Percentiles rank a stretch among this genome's conserved stretches.
Conservation (phyloP, 352 stramenopile species). For the Globisporangium cylindrosporum region DNA sequence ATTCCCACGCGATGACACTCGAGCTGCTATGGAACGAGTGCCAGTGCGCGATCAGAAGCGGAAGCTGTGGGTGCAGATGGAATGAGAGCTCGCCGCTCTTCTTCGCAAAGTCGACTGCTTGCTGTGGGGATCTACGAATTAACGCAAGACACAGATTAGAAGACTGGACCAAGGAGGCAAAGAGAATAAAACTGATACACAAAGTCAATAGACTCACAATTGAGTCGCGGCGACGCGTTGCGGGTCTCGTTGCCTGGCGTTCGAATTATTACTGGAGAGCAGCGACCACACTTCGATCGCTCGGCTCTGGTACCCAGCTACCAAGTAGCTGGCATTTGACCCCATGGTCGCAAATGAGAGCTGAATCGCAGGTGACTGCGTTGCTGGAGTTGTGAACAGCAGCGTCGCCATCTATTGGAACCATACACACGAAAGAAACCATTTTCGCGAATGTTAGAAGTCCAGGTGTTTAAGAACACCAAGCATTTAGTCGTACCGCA, state of each 20-base stretch:
- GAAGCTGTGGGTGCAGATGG: conserved; percentile 35
- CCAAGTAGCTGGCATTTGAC: conserved; percentile 29
- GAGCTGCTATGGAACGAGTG: conserved; percentile 19
- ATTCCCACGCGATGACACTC: conserved; percentile 16
- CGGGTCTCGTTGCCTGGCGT: conserved; percentile 22
- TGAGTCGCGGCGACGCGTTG: conserved; percentile 30
- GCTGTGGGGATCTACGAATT: conserved; percentile 31
- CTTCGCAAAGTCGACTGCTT: conserved; percentile 49
- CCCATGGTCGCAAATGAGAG: conserved; percentile 30
- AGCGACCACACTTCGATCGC: conserved; percentile 53
- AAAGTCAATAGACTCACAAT: conserved; percentile 17
- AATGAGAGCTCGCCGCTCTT: conserved; percentile 45
- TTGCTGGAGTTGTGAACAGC: conserved; percentile 33
- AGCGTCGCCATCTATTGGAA: conserved; percentile 21
- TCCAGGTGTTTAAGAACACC: not conserved
- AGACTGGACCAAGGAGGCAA: not conserved
- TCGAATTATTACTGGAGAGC: not conserved
- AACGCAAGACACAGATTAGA: not conserved
- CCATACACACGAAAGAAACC: not conserved
- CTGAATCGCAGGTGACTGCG: conserved; percentile 40
- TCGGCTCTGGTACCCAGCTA: conserved; percentile 55
- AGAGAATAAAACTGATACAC: not conserved
- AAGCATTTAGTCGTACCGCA: conserved; percentile 4
- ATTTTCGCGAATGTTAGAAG: not conserved
- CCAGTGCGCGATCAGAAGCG: conserved; percentile 51